Percentiles rank a stretch among this genome's conserved stretches.
Evolutionary conservation across 2,329 filamentous ascomycete genomes (phyloP).

Genomic region (Chrysoporthe cubensis): DNA sequence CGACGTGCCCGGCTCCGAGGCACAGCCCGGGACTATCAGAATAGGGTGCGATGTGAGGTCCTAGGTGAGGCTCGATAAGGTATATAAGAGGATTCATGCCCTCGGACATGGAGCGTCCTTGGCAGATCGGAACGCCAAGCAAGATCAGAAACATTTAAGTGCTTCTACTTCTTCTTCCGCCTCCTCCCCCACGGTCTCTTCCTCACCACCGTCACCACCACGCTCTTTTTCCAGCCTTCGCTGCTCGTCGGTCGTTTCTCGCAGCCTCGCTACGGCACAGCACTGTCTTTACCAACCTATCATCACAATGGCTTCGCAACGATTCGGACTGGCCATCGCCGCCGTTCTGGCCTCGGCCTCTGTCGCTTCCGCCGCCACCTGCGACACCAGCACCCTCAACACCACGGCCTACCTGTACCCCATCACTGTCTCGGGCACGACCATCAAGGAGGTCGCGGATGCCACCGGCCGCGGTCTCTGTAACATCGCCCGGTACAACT

Average conservation of each 20-base stretch:
- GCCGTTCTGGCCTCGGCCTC: conserved; percentile 23
- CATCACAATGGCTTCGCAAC: neutral
- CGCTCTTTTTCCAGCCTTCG: neutral
- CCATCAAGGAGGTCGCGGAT: neutral
- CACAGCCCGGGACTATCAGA: neutral
- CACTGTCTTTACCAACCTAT: neutral
- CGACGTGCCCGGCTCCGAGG: neutral
- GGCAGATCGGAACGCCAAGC: neutral
- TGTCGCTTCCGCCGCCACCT: conserved; percentile 6
- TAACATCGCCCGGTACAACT: conserved; percentile 18
- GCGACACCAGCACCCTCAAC: conserved; percentile 18
- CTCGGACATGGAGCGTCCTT: neutral
- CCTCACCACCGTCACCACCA: neutral
- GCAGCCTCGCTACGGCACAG: too few species aligned
- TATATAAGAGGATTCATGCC: neutral
- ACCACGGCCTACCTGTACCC: conserved; percentile 12
- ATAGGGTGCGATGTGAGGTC: too few species aligned
- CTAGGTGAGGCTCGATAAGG: neutral
- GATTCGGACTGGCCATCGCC: conserved; percentile 6
- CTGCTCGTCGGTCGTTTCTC: neutral
- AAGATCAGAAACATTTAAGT: neutral
- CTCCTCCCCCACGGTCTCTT: neutral
- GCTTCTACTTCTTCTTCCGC: neutral
- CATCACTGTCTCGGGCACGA: conserved; percentile 8
- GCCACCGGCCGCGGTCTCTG: conserved; percentile 16